phyloP scores from a whole-genome alignment of 371 early-diverging fungal species.

The Dinochytrium kinnereticum region DNA sequence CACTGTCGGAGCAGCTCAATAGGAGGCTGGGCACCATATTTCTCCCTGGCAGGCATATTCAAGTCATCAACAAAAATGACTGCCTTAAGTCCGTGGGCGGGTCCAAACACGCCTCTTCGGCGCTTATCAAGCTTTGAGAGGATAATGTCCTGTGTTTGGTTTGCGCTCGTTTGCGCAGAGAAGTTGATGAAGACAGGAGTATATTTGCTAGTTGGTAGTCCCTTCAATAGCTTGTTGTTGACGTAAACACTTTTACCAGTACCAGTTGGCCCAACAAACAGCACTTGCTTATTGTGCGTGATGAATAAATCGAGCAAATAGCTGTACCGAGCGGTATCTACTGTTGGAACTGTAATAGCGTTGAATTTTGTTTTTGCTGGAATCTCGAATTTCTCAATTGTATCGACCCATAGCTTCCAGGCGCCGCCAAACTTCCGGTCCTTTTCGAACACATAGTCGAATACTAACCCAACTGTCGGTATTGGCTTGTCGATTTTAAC shows the following conservation, averaged over 20 bases:
- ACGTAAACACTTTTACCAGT: conserved; percentile 61
- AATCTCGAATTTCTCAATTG: conserved; percentile 56
- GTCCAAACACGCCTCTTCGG: conserved; percentile 59
- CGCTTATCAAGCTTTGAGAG: conserved; percentile 61
- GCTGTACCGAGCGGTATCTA: conserved; percentile 59
- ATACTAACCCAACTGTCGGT: conserved; percentile 49
- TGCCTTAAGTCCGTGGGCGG: conserved; percentile 53
- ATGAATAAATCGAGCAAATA: conserved; percentile 56
- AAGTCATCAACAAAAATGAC: conserved; percentile 66
- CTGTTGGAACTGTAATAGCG: conserved; percentile 60
- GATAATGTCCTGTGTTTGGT: conserved; percentile 62
- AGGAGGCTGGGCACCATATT: conserved; percentile 65
- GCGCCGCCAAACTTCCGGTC: conserved; percentile 58
- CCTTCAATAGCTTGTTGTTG: conserved; percentile 60
- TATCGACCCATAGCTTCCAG: conserved; percentile 61
- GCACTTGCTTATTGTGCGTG: conserved; percentile 54
- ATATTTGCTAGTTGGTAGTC: conserved; percentile 50
- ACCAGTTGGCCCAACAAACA: conserved; percentile 65
- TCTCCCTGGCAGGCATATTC: conserved; percentile 66
- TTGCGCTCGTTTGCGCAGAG: conserved; percentile 63
- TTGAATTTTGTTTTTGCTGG: conserved; percentile 57
- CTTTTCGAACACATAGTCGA: conserved; percentile 61
- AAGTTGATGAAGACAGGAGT: conserved; percentile 63
- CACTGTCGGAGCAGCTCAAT: conserved; percentile 61
- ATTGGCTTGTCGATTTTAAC: conserved; percentile 58